Evolutionary conservation across 805 yeast species (phyloP), one percentile per base, ranked within the genome.

Genomic region (Pichia heedii): DNA sequence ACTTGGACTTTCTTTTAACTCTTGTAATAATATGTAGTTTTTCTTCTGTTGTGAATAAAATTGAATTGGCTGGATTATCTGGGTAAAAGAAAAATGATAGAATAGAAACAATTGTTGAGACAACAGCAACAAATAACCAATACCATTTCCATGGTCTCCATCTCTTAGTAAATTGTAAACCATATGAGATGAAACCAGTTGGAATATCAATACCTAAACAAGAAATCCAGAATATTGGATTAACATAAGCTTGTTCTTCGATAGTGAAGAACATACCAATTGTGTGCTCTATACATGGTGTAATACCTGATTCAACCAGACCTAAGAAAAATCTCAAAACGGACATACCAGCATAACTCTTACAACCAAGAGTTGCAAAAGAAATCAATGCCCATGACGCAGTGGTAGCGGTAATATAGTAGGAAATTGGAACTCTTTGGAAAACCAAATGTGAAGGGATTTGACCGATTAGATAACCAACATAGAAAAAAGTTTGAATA

Each of bases 81-180:
- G 82, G 83, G 49, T 72, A 76, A 21, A 66, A 37, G 45, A 67
- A 63, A 46, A 54, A 53, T 3, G 65, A 50, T 4, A 61, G 26
- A 3, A 64, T 34, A 3, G 66, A 49, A 15, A 66, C 41, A n/a
- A 69, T 20, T 27, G 74, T 57, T 0, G 82, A 71, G 22, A 73
- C 48, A n/a, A 73, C 69, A 40, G 81, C 83, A 41, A 73, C 65
- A 36, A 76, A 76, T 63, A 58, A 66, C 73, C 48, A 78, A 65
- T 44, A 54, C 45, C 36, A 76, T 54, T 53, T 70, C 82, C 83
- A 80, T 19, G 54, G 53, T 20, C 62, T 37, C 42, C 49, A 43
- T 12, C 30, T 40, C 11, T 42, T 40, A 7, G 51, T 46, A 32
- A 29, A 43, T 15, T 49, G 54, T 10, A 63, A 51, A 22, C 56